Conservation (phyloP, 331 rosid species). For the Prunus yedoensis region DNA sequence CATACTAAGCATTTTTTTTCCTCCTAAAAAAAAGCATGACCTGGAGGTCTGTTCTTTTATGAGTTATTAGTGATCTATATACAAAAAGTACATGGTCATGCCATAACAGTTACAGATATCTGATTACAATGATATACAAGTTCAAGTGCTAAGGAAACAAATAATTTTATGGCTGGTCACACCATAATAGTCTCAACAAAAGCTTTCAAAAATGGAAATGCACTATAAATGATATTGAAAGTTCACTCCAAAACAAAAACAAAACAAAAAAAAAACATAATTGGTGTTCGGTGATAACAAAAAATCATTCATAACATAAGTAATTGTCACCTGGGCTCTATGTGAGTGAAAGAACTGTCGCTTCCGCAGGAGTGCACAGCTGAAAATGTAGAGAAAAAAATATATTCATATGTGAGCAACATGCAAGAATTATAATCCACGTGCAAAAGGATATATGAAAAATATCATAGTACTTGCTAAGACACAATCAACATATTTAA, state of each 20-base stretch:
- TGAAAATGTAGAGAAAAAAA: slow-evolving; percentile 35
- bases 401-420: slow-evolving; percentile 1
- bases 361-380: slow-evolving; percentile 53
- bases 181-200: neutral
- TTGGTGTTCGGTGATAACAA: neutral
- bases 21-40: too few relatives aligned
- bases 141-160: neutral
- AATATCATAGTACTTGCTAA: neutral
- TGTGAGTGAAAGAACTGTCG: slow-evolving; percentile 77
- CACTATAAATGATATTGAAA: neutral
- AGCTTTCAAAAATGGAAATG: neutral
- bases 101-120: neutral
- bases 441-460: slow-evolving; percentile 3
- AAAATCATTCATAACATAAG: neutral
- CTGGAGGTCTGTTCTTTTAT: too few relatives aligned
- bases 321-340: slow-evolving; percentile 61
- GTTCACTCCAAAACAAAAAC: neutral
- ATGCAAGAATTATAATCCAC: neutral
- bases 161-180: neutral
- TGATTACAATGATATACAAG: neutral
- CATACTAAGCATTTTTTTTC: neutral
- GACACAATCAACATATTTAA: neutral
- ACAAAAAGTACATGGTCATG: neutral
- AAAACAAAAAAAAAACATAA: neutral
- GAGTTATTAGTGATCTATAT: too few relatives aligned